Evolutionary conservation across 2,329 filamentous ascomycete species (phyloP).

Genomic region (Cercospora sp.): DNA sequence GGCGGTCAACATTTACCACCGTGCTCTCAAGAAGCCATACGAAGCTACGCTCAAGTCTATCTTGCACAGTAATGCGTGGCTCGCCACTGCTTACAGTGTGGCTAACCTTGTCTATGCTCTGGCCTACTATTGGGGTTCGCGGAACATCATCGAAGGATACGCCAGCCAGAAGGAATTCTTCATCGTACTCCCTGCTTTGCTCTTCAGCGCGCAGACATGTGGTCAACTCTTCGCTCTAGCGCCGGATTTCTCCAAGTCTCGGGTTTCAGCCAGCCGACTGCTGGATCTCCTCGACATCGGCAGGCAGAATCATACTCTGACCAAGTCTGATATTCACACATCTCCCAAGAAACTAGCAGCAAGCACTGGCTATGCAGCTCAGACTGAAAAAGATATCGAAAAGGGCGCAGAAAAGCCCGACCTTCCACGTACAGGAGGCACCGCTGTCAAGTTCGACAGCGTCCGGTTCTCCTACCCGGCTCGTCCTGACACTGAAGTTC

Average conservation of each 20-base stretch:
- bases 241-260: slow-evolving; percentile 70
- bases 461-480: slow-evolving; percentile 68
- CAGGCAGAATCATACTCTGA: slow-evolving; percentile 22
- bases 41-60: slow-evolving; percentile 27
- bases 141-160: slow-evolving; percentile 65
- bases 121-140: slow-evolving; percentile 78
- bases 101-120: slow-evolving; percentile 72
- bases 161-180: slow-evolving; percentile 71
- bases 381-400: slow-evolving; percentile 18
- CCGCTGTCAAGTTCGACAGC: slow-evolving; percentile 55
- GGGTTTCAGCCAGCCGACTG: slow-evolving; percentile 61
- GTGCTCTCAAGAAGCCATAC: slow-evolving; percentile 28
- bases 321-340: slow-evolving; percentile 10
- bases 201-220: slow-evolving; percentile 72
- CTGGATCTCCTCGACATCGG: slow-evolving; percentile 46
- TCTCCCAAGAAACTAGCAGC: slow-evolving; percentile 2
- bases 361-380: background rate
- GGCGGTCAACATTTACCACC: slow-evolving; percentile 36
- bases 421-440: slow-evolving; percentile 13
- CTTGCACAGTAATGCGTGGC: slow-evolving; percentile 36
- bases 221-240: slow-evolving; percentile 74
- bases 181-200: slow-evolving; percentile 69
- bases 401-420: slow-evolving; percentile 7
- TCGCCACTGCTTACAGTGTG: slow-evolving; percentile 61
- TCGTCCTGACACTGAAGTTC: slow-evolving; percentile 58